phyloP scores from a whole-genome alignment of 768 basidiomycete species.

The Collybiopsis luxurians region DNA sequence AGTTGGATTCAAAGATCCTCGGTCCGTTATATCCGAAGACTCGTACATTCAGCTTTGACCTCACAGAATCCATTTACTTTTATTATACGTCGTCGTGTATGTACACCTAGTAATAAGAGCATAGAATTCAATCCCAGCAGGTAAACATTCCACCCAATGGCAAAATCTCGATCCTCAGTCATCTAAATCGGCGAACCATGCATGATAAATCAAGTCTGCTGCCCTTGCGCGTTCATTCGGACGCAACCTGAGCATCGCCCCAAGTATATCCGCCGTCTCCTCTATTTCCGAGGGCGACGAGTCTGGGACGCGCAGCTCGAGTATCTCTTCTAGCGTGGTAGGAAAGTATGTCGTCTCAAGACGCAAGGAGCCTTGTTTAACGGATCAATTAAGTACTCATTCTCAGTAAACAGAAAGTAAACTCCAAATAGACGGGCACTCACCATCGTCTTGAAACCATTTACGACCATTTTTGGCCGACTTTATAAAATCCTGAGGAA shows the following conservation, averaged over 20 bases:
- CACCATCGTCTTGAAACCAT: conserved; percentile 24
- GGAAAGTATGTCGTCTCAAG: conserved; percentile 25
- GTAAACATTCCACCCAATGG: no score
- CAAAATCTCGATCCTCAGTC: neutral
- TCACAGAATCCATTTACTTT: no score
- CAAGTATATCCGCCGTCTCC: conserved; percentile 16
- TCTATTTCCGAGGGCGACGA: conserved; percentile 7
- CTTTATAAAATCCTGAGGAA: conserved; percentile 17
- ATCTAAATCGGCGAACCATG: conserved; percentile 15
- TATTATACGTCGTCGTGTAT: no score
- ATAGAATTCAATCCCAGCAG: no score
- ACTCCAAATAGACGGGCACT: neutral
- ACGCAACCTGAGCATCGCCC: conserved; percentile 14
- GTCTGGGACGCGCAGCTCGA: conserved; percentile 14
- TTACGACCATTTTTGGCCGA: conserved; percentile 12
- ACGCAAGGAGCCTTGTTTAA: conserved; percentile 13
- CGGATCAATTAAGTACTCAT: no score
- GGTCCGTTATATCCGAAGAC: no score
- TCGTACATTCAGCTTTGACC: no score
- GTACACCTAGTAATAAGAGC: no score
- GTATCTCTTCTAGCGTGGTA: conserved; percentile 15
- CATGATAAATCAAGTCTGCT: conserved; percentile 18
- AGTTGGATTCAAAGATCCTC: neutral
- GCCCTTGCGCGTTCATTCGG: conserved; percentile 16
- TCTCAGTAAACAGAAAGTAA: no score